Base-by-base conservation (phyloP, 192 early-diverging fungal genomes). In the Obelidium mucronatum region DNA sequence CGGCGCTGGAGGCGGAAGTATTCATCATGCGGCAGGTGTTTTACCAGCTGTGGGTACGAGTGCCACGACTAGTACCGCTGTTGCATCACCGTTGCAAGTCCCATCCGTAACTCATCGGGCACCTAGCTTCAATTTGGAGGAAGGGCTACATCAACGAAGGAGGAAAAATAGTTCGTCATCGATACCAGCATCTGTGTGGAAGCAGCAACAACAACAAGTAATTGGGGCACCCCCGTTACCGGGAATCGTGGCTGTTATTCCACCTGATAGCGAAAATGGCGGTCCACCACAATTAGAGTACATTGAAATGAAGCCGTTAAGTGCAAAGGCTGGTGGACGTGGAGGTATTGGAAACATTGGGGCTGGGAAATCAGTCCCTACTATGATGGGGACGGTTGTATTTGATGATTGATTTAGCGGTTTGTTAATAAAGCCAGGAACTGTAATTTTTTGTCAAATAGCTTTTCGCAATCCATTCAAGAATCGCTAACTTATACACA, bases 391-490 rank as follows among this genome's bases (percentile, higher is more conserved):
- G 30, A 58, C 55, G 11, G 55, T 58, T 58, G 55, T 58, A 8
- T 58, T 58, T 58, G 55, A 58, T 58, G 55, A 58, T 58, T 58
- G n/a, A n/a, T n/a, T n/a, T n/a, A n/a, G n/a, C n/a, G n/a, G n/a
- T n/a, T n/a, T n/a, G n/a, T n/a, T n/a, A n/a, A n/a, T n/a, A n/a
- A n/a, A n/a, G n/a, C n/a, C n/a, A n/a, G n/a, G n/a, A n/a, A n/a
- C n/a, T n/a, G n/a, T n/a, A n/a, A 13, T 51, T 51, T 22, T 51
- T 51, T 13, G 48, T 13, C 48, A 13, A 13, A 51, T 58, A 58
- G 13, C n/a, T n/a, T n/a, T 51, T 51, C 22, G 48, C 48, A 51
- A 51, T 51, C 48, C 48, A 8, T 51, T 51, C 48, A n/a, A n/a
- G n/a, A n/a, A n/a, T n/a, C n/a, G n/a, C n/a, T n/a, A n/a, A n/a